A percentile compares a stretch with the other conserved stretches of the same genome.
phyloP scores from a whole-genome alignment of 2,329 filamentous ascomycete genomes.

The Paramyrothecium roridum region DNA sequence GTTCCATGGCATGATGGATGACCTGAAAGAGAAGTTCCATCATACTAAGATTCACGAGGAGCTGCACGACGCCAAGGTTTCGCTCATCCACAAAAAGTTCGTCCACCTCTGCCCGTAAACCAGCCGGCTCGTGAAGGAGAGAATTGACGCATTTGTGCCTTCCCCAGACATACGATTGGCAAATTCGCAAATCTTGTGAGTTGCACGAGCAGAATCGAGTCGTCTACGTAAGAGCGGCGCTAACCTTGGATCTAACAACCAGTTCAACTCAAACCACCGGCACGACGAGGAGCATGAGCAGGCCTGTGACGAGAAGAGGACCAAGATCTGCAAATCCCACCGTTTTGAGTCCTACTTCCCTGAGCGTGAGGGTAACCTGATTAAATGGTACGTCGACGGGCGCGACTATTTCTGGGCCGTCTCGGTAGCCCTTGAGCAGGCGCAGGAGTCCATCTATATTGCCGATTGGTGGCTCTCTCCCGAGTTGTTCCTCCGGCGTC shows the following conservation, averaged over 20 bases:
- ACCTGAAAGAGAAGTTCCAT: constrained; percentile 54
- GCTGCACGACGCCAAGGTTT: constrained; percentile 55
- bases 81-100: constrained; percentile 58
- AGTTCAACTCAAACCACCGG: constrained; percentile 83
- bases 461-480: constrained; percentile 96
- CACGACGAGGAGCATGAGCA: constrained; percentile 94
- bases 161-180: constrained; percentile 49
- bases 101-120: constrained; percentile 5
- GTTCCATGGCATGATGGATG: constrained; percentile 36
- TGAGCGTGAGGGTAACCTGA: constrained; percentile 75
- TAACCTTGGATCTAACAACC: not conserved
- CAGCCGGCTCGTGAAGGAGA: no score
- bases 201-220: not conserved
- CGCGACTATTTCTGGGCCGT: constrained; percentile 95
- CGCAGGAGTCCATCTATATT: constrained; percentile 93
- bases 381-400: constrained; percentile 98
- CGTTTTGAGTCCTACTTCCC: constrained; percentile 91
- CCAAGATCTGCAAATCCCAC: constrained; percentile 66
- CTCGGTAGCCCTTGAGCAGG: constrained; percentile 82
- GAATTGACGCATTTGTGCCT: not conserved
- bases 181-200: constrained; percentile 61
- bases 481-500: constrained; percentile 80
- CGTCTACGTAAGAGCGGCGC: not conserved
- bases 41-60: constrained; percentile 53
- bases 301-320: constrained; percentile 76